These are phyloP conservation scores for Croton laevigatus DNA, from an alignment of 441 rosid species.

Conservation along the genomic window DNA sequence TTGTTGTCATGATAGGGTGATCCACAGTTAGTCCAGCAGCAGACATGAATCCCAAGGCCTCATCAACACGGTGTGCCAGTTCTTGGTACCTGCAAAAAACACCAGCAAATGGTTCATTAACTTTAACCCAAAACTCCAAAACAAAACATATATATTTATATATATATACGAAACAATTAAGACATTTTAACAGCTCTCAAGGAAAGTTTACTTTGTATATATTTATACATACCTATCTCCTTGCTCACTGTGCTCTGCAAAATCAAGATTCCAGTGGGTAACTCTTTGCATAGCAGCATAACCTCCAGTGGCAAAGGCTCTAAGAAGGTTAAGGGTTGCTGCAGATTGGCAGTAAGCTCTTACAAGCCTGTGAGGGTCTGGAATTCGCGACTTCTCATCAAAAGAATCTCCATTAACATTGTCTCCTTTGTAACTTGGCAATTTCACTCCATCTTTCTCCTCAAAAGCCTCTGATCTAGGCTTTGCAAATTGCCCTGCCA, in stretches of 20 bases:
- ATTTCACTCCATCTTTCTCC: slow-evolving; percentile 67
- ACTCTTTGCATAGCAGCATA: slow-evolving; percentile 92
- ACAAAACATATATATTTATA: no score
- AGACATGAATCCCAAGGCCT: slow-evolving; percentile 89
- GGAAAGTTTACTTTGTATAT: slow-evolving; percentile 2
- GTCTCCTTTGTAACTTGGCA: slow-evolving; percentile 85
- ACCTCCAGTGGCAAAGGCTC: slow-evolving; percentile 89
- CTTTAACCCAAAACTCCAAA: neutral
- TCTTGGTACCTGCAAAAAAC: slow-evolving; percentile 56
- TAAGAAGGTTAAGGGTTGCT: slow-evolving; percentile 76
- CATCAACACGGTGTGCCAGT: slow-evolving; percentile 69
- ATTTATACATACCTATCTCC: slow-evolving; percentile 56
- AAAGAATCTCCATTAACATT: slow-evolving; percentile 76
- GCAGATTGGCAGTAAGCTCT: slow-evolving; percentile 79
- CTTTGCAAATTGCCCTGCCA: slow-evolving; percentile 95
- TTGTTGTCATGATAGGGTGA: slow-evolving; percentile 79
- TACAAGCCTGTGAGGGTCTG: slow-evolving; percentile 77
- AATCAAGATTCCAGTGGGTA: slow-evolving; percentile 90
- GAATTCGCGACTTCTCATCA: slow-evolving; percentile 64
- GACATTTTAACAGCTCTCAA: neutral
- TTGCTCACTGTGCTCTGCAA: slow-evolving; percentile 73
- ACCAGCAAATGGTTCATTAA: neutral
- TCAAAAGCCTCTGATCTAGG: slow-evolving; percentile 68
- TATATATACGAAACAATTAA: no score
- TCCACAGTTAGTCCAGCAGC: slow-evolving; percentile 78